Evolutionary conservation across 1,284 basidiomycete species (phyloP).

Genomic region (Testicularia cyperi): DNA sequence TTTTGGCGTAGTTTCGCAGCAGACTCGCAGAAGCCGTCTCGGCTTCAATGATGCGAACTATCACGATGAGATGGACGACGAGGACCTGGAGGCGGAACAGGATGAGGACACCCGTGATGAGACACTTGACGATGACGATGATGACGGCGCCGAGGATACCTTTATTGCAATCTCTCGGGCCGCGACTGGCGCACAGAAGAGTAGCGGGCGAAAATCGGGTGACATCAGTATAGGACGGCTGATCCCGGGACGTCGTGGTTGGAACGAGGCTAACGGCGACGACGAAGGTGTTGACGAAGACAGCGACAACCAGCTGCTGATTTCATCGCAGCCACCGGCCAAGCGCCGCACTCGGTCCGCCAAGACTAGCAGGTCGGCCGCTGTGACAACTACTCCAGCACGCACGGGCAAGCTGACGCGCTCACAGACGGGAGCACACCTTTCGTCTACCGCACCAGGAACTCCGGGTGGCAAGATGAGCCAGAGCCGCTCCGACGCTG

Average conservation of each 20-base stretch:
- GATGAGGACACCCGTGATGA: slow-evolving; percentile 16
- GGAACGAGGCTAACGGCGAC: slow-evolving; percentile 16
- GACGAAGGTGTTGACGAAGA: slow-evolving; percentile 2
- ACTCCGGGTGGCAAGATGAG: neutral
- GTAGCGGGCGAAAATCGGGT: too few relatives aligned
- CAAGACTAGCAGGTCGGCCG: too few relatives aligned
- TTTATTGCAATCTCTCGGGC: too few relatives aligned
- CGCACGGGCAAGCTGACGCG: slow-evolving; percentile 13
- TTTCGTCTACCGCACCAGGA: slow-evolving; percentile 1
- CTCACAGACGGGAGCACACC: slow-evolving; percentile 11
- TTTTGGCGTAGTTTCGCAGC: slow-evolving; percentile 26
- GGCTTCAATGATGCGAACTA: slow-evolving; percentile 4
- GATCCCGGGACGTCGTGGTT: slow-evolving; percentile 21
- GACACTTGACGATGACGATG: slow-evolving; percentile 33
- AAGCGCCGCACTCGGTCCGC: slow-evolving; percentile 15
- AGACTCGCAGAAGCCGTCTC: slow-evolving; percentile 22
- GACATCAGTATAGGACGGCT: slow-evolving; percentile 31
- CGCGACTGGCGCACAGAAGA: too few relatives aligned
- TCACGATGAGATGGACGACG: slow-evolving; percentile 12
- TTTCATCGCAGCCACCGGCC: slow-evolving; percentile 9
- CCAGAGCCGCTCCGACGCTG: slow-evolving; percentile 10
- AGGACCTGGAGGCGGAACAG: neutral
- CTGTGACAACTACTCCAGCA: slow-evolving; percentile 2
- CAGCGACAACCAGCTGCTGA: slow-evolving; percentile 4
- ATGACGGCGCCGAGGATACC: too few relatives aligned